Base-by-base conservation (phyloP, 2,329 filamentous ascomycete species). In the Sclerotinia sclerotiorum region DNA sequence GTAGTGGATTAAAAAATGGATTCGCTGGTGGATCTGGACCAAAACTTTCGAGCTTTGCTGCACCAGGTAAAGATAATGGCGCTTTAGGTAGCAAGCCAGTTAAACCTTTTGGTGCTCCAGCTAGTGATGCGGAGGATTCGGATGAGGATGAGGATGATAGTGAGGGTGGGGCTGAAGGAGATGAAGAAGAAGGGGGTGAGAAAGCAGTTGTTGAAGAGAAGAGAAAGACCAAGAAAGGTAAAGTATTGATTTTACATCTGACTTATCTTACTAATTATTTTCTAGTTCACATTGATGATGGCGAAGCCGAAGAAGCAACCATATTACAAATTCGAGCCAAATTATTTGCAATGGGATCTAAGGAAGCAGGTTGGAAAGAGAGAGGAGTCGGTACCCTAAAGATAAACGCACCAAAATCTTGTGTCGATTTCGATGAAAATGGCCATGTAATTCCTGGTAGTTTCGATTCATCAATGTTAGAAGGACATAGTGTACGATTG, bases 371-470 rank as follows among this genome's bases (percentile, higher is more conserved):
- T 57, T 98, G 94, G 94, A 94, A 94, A 79, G 94, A 98, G 80
- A 88, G 94, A 65, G 94, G 94, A 17, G 85, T 89, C 5, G 94
- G 94, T 56, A 90, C 90, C 74, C 83, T 97, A 73, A 95, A 95
- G 80, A 85, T 97, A 77, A 97, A 97, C 75, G 88, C 90, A 19
- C 86, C 87, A 3, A 83, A 86, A 72, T 79, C 80, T 42, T 86
- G 83, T 69, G 82, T 86, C 6, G 82, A 85, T 32, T 83, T 85
- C 52, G 84, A 88, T 69, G 83, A 87, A 17, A 79, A 80, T 24
- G 84, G 82, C 5, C 74, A 76, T 13, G 77, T 82, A n/a, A 79
- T 85, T 63, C 80, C 84, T 2, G 82, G 82, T 32, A 83, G 82
- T 21, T 88, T 88, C 68, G 85, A 88, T 73, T 82, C 82, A 24